Conservation (phyloP, 163 green algal genomes). For the Scenedesmus sp. region DNA sequence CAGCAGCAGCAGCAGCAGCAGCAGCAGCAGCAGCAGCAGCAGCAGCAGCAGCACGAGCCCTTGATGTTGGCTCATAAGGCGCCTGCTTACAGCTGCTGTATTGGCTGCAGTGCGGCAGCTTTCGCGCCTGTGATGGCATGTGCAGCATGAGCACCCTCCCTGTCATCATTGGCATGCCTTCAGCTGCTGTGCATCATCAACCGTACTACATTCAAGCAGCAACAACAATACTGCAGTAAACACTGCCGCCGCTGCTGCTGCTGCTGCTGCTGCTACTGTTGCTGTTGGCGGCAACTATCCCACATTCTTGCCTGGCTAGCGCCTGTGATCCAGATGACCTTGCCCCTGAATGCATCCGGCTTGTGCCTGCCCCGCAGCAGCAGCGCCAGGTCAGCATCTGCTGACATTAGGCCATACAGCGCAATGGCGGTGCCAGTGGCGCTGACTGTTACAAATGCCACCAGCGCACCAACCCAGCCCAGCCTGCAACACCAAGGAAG, state of each 20-base stretch:
- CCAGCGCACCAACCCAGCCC: not conserved
- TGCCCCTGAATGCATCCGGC: constrained; percentile 67
- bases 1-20: not conserved
- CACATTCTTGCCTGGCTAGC: constrained; percentile 24
- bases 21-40: not conserved
- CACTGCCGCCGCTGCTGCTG: not conserved
- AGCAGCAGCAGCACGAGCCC: too few species aligned
- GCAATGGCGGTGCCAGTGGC: not conserved
- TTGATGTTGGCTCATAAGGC: too few species aligned
- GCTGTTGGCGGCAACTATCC: not conserved
- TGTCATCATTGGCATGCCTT: not conserved
- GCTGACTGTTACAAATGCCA: not conserved
- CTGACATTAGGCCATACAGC: not conserved
- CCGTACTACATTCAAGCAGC: too few species aligned
- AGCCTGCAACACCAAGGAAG: constrained; percentile 8
- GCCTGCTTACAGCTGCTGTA: too few species aligned
- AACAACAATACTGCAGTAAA: not conserved
- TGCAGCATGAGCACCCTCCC: too few species aligned
- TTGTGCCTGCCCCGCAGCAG: constrained; percentile 40
- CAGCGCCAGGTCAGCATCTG: constrained; percentile 37
- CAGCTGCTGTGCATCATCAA: too few species aligned
- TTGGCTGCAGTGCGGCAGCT: too few species aligned
- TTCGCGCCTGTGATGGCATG: too few species aligned
- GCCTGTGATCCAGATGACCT: constrained; percentile 90
- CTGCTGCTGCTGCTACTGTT: too few species aligned